Evolutionary conservation across 371 early-diverging fungal genomes (phyloP).

Genomic region (Rhizopus microsporus): DNA sequence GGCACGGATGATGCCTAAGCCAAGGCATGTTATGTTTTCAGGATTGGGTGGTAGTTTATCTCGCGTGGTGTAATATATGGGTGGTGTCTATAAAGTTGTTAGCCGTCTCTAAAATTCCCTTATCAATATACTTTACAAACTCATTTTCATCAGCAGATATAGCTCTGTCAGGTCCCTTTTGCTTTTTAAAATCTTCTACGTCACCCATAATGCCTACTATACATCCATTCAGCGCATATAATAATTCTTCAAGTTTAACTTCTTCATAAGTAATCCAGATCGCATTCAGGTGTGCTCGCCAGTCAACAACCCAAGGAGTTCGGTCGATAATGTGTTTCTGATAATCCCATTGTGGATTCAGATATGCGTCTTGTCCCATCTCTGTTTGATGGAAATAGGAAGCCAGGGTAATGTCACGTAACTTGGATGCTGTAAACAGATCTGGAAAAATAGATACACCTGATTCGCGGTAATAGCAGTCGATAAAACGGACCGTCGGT

Average conservation of each 20-base stretch:
- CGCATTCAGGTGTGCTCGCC: constrained; percentile 55
- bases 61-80: constrained; percentile 57
- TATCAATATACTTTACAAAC: constrained; percentile 18
- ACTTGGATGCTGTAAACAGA: constrained; percentile 58
- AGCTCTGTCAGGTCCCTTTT: constrained; percentile 8
- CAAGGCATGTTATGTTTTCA: constrained; percentile 60
- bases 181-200: constrained; percentile 14
- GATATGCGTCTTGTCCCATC: constrained; percentile 4
- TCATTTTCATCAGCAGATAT: background rate
- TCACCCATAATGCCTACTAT: constrained; percentile 73
- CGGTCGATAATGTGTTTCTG: constrained; percentile 51
- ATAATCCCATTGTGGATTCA: constrained; percentile 57
- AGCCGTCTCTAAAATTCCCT: background rate
- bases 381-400: constrained; percentile 46
- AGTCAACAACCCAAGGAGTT: constrained; percentile 64
- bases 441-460: constrained; percentile 13
- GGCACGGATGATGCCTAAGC: constrained; percentile 73
- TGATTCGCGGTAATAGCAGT: constrained; percentile 10
- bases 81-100: constrained; percentile 30
- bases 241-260: constrained; percentile 68
- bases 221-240: constrained; percentile 75
- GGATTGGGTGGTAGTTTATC: constrained; percentile 52
- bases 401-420: constrained; percentile 53
- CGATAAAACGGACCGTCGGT: constrained; percentile 23
- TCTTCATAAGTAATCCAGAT: constrained; percentile 61